Evolutionary conservation across 768 basidiomycete species (phyloP).

Genomic region (Boletus rufocinnamomeus): DNA sequence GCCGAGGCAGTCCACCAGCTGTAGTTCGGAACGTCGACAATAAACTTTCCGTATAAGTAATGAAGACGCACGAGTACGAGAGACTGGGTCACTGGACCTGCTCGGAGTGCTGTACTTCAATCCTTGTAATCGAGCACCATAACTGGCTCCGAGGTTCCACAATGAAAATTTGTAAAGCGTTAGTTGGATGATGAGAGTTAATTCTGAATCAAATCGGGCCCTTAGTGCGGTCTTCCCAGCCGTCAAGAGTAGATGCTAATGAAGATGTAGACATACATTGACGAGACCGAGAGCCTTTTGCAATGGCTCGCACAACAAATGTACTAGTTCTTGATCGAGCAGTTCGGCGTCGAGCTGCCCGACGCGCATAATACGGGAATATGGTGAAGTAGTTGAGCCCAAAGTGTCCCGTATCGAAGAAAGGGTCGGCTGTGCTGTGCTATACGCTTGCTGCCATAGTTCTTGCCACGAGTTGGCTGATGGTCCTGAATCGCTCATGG

Average conservation of each 20-base stretch:
- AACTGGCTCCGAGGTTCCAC: constrained; percentile 78
- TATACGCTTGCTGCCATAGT: constrained; percentile 67
- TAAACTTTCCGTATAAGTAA: neutral
- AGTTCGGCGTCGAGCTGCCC: constrained; percentile 91
- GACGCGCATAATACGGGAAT: constrained; percentile 68
- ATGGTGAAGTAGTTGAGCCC: constrained; percentile 30
- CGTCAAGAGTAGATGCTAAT: constrained; percentile 18
- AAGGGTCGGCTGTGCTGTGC: constrained; percentile 56
- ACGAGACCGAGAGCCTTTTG: constrained; percentile 66
- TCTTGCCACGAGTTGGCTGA: constrained; percentile 25
- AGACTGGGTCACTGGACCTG: constrained; percentile 1
- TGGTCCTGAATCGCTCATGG: constrained; percentile 18
- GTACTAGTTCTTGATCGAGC: constrained; percentile 84
- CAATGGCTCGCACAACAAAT: constrained; percentile 81
- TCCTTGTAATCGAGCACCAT: constrained; percentile 83
- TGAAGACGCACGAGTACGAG: constrained; percentile 28
- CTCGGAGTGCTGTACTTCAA: constrained; percentile 53
- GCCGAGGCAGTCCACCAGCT: constrained; percentile 70
- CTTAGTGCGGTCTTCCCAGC: constrained; percentile 53
- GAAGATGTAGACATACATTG: constrained; percentile 49
- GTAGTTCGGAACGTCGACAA: constrained; percentile 5
- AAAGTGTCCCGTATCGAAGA: constrained; percentile 47
- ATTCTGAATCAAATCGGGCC: constrained; percentile 70
- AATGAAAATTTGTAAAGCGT: constrained; percentile 80
- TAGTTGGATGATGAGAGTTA: constrained; percentile 67